Base-by-base conservation (phyloP, 176 grass and related monocot species). In the Olyra latifolia region DNA sequence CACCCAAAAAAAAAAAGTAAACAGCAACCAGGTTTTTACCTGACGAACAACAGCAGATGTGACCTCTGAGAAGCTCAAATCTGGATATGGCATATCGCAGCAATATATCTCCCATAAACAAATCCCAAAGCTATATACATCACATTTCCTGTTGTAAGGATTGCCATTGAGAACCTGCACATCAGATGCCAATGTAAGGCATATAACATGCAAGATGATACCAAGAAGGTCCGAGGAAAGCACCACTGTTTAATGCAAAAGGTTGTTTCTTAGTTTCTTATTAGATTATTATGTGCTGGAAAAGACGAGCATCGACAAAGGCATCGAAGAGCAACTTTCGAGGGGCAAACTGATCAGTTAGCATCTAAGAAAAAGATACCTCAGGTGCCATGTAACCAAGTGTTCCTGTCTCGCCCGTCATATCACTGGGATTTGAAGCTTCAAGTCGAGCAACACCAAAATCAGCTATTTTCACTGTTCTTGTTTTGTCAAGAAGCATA, bases 371-470 rank as follows among this genome's bases (percentile, higher is more conserved):
- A 38, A 48, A 38, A 20, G 29, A 40, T 95, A 99, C 96, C 96
- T 99, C 96, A 15, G 96, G 96, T 17, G 96, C 96, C 96, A 99
- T 99, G 82, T 99, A 99, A 80, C 96, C 96, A 58, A 99, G 88
- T 17, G 97, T 99, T 79, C 97, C 93, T 32, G 93, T 99, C 89
- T 93, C 97, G 5, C 97, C 97, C 0, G 97, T 99, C 93, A 95
- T 99, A 40, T 99, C 97, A 23, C 90, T 90, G 35, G 93, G 97
- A 79, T 96, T 99, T 85, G 71, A 69, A 85, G 97, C 97, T 62
- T 96, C 93, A 65, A 90, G 77, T 5, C 97, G 90, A 79, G 93
- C 91, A 81, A 99, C 97, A 48, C 97, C 97, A 80, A 99, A 99
- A 60, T 99, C 93, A 4, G 97, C 93, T 52, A 99, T 99, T 86